Conservation (phyloP, 2,329 filamentous ascomycete species). For the Graphilbum sp. region DNA sequence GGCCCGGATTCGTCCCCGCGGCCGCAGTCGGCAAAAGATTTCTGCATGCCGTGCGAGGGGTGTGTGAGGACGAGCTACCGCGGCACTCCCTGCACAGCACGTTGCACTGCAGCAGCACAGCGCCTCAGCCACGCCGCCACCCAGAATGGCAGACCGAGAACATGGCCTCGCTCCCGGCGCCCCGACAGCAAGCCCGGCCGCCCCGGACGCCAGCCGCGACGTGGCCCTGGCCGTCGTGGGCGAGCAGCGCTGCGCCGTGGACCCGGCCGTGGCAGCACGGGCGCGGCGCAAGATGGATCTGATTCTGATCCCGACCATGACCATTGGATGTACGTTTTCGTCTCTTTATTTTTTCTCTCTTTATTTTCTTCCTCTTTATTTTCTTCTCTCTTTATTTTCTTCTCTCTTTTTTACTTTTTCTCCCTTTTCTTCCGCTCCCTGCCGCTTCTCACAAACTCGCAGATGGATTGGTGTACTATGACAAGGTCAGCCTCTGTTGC, state of each 20-base stretch:
- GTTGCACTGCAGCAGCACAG: no score
- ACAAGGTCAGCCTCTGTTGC: conserved; percentile 43
- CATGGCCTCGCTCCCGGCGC: neutral
- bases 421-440: no score
- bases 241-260: conserved; percentile 34
- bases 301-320: conserved; percentile 40
- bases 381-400: no score
- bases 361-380: neutral
- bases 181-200: neutral
- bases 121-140: no score
- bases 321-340: conserved; percentile 22
- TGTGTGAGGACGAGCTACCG: no score
- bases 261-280: conserved; percentile 26
- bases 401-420: no score
- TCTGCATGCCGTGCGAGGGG: no score
- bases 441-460: neutral
- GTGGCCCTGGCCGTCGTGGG: conserved; percentile 43
- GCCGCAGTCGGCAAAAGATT: no score
- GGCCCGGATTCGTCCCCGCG: no score
- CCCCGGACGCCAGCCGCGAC: conserved; percentile 25
- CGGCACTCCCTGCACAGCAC: no score
- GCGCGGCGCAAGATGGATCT: conserved; percentile 39
- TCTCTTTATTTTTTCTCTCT: neutral
- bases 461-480: conserved; percentile 55
- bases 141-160: neutral